These are phyloP conservation scores for Sungouiozyma intestinalis DNA, from an alignment of 805 yeast species.

Conservation along the genomic window DNA sequence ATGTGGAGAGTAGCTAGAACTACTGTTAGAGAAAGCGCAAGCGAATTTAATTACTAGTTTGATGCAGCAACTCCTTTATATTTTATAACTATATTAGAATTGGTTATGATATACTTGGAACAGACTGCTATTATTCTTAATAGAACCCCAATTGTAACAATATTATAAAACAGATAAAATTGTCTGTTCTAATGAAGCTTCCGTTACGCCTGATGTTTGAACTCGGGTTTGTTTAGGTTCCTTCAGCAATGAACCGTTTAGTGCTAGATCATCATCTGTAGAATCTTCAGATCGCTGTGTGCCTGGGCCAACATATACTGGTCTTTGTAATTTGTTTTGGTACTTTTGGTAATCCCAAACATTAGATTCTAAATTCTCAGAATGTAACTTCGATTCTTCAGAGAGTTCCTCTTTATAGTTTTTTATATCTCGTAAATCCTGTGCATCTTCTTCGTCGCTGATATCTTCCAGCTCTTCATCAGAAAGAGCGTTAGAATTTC, in stretches of 20 bases:
- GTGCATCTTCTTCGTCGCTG: conserved; percentile 30
- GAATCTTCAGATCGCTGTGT: not conserved
- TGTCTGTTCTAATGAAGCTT: conserved; percentile 20
- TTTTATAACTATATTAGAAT: not conserved
- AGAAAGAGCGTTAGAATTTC: conserved; percentile 16
- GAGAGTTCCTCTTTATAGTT: conserved; percentile 18
- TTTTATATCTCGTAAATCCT: conserved; percentile 23
- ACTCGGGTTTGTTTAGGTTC: conserved; percentile 11
- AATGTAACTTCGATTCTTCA: conserved; percentile 8
- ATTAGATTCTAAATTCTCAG: conserved; percentile 25
- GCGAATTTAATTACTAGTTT: conserved; percentile 58
- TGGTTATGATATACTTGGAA: not conserved
- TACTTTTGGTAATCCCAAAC: conserved; percentile 57
- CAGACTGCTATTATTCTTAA: no score
- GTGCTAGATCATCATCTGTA: not conserved
- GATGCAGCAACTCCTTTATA: no score
- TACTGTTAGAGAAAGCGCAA: conserved; percentile 51
- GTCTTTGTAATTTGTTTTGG: conserved; percentile 43
- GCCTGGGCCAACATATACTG: conserved; percentile 30
- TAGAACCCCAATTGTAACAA: no score
- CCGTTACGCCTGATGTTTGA: conserved; percentile 15
- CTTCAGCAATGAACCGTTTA: not conserved
- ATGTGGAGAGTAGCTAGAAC: conserved; percentile 67
- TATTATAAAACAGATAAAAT: conserved; percentile 20
- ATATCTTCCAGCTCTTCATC: conserved; percentile 28